Conservation (phyloP, 2,329 filamentous ascomycete species). For the Xylaria sp. region DNA sequence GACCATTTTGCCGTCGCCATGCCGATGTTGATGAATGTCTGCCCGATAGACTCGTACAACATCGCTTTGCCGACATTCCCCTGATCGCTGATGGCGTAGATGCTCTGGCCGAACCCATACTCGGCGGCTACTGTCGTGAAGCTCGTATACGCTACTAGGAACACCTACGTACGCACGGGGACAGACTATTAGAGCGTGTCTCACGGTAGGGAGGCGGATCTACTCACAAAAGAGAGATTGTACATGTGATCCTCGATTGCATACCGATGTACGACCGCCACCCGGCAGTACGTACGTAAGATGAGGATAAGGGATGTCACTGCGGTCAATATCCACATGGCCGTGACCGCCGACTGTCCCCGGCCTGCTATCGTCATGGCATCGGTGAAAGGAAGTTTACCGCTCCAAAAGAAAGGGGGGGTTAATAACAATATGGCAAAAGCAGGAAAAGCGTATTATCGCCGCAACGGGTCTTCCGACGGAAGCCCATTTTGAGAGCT, state of each 20-base stretch:
- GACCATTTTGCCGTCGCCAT: conserved; percentile 17
- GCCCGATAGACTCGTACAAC: conserved; percentile 11
- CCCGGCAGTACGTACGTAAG: conserved; percentile 8
- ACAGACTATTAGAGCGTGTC: no score
- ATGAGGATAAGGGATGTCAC: conserved; percentile 8
- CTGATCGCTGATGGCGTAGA: not conserved
- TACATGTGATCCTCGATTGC: conserved; percentile 15
- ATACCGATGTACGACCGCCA: not conserved
- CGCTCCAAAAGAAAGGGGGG: no score
- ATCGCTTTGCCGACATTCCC: conserved; percentile 4
- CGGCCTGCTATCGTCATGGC: no score
- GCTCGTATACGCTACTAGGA: conserved; percentile 9
- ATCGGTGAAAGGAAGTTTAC: no score
- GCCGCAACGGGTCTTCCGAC: no score
- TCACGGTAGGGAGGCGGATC: no score
- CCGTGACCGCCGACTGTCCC: no score
- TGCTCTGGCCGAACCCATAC: conserved; percentile 14
- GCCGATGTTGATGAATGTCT: conserved; percentile 10
- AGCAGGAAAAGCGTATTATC: no score
- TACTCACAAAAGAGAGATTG: conserved; percentile 6
- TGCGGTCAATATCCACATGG: conserved; percentile 14
- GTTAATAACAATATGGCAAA: no score
- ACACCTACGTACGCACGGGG: conserved; percentile 4
- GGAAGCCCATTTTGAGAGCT: no score
- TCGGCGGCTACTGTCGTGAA: conserved; percentile 5